Conservation (phyloP, 768 basidiomycete genomes). For the Rhizopogon sp. region DNA sequence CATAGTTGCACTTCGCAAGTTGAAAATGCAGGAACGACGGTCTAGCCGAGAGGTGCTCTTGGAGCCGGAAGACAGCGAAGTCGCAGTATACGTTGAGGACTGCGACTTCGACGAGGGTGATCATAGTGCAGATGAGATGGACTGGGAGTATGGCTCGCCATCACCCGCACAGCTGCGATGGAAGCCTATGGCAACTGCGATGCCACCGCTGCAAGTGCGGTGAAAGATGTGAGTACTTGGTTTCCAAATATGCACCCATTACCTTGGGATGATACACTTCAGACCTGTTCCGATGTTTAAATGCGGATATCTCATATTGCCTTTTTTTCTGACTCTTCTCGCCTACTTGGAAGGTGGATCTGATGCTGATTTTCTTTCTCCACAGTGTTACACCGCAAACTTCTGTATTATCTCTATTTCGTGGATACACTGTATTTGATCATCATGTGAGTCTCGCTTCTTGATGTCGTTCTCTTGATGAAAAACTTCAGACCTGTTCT, state of each 20-base stretch:
- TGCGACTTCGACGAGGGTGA: constrained; percentile 41
- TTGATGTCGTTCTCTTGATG: not conserved
- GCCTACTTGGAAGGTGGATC: not conserved
- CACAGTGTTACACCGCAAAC: constrained; percentile 2
- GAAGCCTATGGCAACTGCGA: constrained; percentile 47
- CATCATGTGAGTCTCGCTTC: not conserved
- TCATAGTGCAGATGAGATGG: constrained; percentile 22
- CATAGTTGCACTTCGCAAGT: constrained; percentile 66
- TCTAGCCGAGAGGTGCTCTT: constrained; percentile 51
- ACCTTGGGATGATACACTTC: constrained; percentile 57
- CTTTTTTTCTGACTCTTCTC: constrained; percentile 40
- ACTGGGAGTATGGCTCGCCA: constrained; percentile 57
- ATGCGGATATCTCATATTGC: constrained; percentile 65
- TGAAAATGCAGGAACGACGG: constrained; percentile 50
- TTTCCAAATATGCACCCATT: constrained; percentile 5
- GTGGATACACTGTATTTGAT: not conserved
- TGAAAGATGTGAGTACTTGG: constrained; percentile 19
- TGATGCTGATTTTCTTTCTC: constrained; percentile 4
- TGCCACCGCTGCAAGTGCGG: constrained; percentile 43
- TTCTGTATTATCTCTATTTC: not conserved
- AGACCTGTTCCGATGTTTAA: constrained; percentile 74
- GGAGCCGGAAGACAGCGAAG: constrained; percentile 67
- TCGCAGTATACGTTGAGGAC: constrained; percentile 77
- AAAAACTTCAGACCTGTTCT: constrained; percentile 7
- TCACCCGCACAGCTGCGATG: constrained; percentile 48